Conservation (phyloP, 2,329 filamentous ascomycete species). For the Sporothrix pallida region DNA sequence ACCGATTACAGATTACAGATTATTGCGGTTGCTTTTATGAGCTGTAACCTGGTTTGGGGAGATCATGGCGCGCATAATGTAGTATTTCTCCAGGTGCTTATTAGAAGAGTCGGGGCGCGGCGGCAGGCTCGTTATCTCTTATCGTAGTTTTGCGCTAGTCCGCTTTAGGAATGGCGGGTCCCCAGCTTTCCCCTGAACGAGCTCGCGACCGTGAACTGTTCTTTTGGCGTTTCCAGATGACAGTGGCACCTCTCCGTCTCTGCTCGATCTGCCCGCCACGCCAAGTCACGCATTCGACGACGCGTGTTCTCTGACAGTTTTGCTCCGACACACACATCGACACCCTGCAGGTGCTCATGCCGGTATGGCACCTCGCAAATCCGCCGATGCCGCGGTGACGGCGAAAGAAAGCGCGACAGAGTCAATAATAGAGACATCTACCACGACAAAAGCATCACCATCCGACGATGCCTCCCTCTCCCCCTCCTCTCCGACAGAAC, state of each 20-base stretch:
- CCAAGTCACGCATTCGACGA: background rate
- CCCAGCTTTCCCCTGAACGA: constrained; percentile 25
- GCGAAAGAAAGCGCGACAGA: background rate
- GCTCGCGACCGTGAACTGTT: constrained; percentile 32
- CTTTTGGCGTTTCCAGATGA: constrained; percentile 22
- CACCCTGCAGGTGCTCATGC: background rate
- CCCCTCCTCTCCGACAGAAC: constrained; percentile 27
- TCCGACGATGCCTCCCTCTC: background rate
- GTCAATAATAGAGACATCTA: background rate
- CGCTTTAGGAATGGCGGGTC: background rate
- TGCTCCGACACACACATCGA: background rate
- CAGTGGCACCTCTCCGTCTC: background rate
- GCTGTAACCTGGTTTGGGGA: background rate
- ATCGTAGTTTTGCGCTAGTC: background rate
- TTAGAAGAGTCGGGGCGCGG: too few relatives aligned
- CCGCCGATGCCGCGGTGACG: constrained; percentile 25
- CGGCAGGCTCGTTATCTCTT: constrained; percentile 4
- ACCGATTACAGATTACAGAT: background rate
- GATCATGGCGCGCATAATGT: background rate
- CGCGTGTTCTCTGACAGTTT: background rate
- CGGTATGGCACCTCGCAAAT: constrained; percentile 6
- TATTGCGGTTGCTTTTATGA: background rate
- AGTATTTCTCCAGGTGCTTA: background rate
- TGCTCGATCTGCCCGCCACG: background rate
- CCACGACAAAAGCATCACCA: background rate